Base-by-base conservation (phyloP, 371 early-diverging fungal species). In the Rozella allomycis region DNA sequence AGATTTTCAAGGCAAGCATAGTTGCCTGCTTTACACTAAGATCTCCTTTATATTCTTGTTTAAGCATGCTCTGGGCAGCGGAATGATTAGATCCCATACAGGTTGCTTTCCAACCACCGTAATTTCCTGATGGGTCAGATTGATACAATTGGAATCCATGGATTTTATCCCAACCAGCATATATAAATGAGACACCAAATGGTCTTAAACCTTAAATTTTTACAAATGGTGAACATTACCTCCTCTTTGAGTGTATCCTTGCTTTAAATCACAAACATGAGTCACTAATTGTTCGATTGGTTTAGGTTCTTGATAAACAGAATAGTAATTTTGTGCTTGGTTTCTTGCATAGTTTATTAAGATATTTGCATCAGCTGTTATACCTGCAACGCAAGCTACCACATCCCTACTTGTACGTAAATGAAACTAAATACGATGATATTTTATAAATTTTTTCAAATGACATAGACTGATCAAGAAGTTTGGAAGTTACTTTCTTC, bases 71-170 rank as follows among this genome's bases (percentile, higher is more conserved):
- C 47, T 83, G 78, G 7, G 88, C 93, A 31, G 76, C 75, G 13
- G 79, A 64, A 35, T 72, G 74, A 58, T 90, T 91, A 34, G 79
- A 83, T 14, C 99, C 99, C 45, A 94, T 87, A 54, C 87, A 83
- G 20, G 78, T 81, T 9, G 96, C 97, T 55, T 83, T 94, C 97
- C 96, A 97, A 23, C 88, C 88, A 46, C 78, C 71, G 50, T 94
- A 88, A 58, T 96, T 97, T 33, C 98, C 99, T 16, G 87, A 84
- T 3, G 99, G 98, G 55, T 98, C 99, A 6, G 90, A 83, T 46
- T 85, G 88, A 53, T 87, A 94, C 26, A 98, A 62, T 52, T 85
- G 86, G 68, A 91, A 94, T 7, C 94, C 88, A 37, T 62, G 53
- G 23, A 76, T 70, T 22, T 72, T 60, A 47, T 91, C 87, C 50